Conservation (phyloP, 371 early-diverging fungal genomes). For the Lichtheimia corymbifera region DNA sequence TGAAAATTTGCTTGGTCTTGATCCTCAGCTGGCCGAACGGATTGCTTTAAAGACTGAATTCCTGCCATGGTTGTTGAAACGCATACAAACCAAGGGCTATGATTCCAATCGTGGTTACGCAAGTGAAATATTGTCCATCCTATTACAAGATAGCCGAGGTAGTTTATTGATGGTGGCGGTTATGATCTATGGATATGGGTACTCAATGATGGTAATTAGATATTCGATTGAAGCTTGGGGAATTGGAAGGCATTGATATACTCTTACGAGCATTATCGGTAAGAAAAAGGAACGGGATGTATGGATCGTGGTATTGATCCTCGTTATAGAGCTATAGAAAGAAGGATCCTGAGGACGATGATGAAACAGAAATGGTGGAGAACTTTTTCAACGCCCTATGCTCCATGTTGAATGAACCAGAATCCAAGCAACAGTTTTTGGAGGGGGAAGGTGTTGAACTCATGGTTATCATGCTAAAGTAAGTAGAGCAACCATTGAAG, state of each 20-base stretch:
- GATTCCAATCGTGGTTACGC: constrained; percentile 86
- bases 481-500: constrained; percentile 8
- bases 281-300: constrained; percentile 8
- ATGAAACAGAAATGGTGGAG: constrained; percentile 89
- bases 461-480: constrained; percentile 88
- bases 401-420: constrained; percentile 57
- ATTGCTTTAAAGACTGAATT: constrained; percentile 67
- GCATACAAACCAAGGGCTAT: constrained; percentile 60
- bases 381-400: constrained; percentile 86
- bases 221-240: constrained; percentile 65
- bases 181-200: neutral
- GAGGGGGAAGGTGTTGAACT: constrained; percentile 89
- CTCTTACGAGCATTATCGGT: constrained; percentile 68
- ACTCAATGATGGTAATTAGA: constrained; percentile 25
- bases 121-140: constrained; percentile 82
- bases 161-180: neutral
- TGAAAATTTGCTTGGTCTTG: constrained; percentile 82
- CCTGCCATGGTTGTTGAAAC: constrained; percentile 72
- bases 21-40: constrained; percentile 64
- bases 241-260: constrained; percentile 72
- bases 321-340: constrained; percentile 56
- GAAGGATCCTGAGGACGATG: constrained; percentile 80
- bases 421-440: constrained; percentile 71
- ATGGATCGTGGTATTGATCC: no score
- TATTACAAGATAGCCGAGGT: constrained; percentile 76